Evolutionary conservation across 768 basidiomycete genomes (phyloP), one percentile per base, ranked within the genome.

Genomic region (Russula foetens): DNA sequence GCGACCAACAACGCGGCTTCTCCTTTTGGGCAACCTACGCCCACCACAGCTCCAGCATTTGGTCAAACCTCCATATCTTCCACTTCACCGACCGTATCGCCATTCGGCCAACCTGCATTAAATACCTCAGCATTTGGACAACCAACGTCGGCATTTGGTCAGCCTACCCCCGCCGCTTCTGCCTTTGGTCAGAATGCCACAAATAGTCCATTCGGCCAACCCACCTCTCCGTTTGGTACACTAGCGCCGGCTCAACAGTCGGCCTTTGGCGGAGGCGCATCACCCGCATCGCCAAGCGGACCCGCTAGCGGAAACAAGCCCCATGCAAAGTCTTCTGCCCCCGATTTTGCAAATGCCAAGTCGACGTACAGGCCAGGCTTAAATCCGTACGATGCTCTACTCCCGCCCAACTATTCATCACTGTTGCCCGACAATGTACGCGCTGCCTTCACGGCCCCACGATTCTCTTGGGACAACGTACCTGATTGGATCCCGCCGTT

Each of bases 401-500:
- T 89, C 26, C 86, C 86, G 6, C 63, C 67, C n/a, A 76, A 83
- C 61, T 89, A 89, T 69, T 62, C 73, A 38, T 71, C 77, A 35
- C 68, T 79, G 35, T 67, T 88, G 17, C 85, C 88, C 1, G 67
- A 71, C 33, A 67, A 67, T 4, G 79, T 75, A 39, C 68, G 75
- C 64, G 76, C 75, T 4, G 84, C 84, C 29, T 89, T 88, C 61
- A 68, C 73, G 58, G 73, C 43, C 71, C 73, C 53, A 79, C 71
- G 69, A 87, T 89, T 68, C 79, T 80, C 67, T 82, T 80, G 75
- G 81, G 84, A 70, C 50, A 79, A 78, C 59, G 76, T 89, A 48
- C 87, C 87, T 1, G 85, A 86, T 52, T 88, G 83, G 83, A 74
- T 84, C 57, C 88, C 87, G 38, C 88, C 86, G 6, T 53, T 80